These are phyloP conservation scores for Nitzschia sp. DNA, from an alignment of 108 stramenopile species.

Conservation along the genomic window DNA sequence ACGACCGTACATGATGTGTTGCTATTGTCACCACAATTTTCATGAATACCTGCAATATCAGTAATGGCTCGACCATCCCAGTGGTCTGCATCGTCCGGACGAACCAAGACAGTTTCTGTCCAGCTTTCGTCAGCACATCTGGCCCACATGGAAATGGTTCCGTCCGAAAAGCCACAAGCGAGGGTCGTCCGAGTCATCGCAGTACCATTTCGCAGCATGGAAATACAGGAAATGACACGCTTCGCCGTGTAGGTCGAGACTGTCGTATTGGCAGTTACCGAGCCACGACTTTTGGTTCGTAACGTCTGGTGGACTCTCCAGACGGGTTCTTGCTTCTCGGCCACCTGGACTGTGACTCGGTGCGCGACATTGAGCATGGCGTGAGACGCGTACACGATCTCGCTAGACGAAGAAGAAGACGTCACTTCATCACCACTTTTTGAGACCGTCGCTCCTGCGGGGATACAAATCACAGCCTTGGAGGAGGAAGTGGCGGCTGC, in stretches of 20 bases:
- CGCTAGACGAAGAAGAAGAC: not conserved
- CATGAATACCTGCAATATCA: slow-evolving; percentile 38
- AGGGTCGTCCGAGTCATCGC: slow-evolving; percentile 10
- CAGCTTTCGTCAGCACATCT: slow-evolving; percentile 7
- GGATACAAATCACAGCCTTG: slow-evolving; percentile 63
- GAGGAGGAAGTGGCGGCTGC: slow-evolving; percentile 68
- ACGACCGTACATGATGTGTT: not conserved
- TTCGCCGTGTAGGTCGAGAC: slow-evolving; percentile 32
- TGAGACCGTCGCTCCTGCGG: slow-evolving; percentile 7
- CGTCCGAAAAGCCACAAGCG: slow-evolving; percentile 75
- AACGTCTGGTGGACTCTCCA: slow-evolving; percentile 57
- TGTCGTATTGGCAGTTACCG: slow-evolving; percentile 21
- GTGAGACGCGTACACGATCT: slow-evolving; percentile 52
- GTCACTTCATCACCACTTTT: not conserved
- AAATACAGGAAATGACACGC: slow-evolving; percentile 35
- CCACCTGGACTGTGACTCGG: not conserved
- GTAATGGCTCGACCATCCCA: slow-evolving; percentile 40
- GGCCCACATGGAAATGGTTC: slow-evolving; percentile 68
- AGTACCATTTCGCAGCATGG: slow-evolving; percentile 20
- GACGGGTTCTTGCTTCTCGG: slow-evolving; percentile 23
- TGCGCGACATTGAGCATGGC: slow-evolving; percentile 44
- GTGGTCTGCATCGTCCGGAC: slow-evolving; percentile 4
- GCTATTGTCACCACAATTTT: not conserved
- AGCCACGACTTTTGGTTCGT: slow-evolving; percentile 31
- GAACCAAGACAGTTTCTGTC: slow-evolving; percentile 17